These are phyloP conservation scores for Ceratocystiopsis minuta DNA, from an alignment of 2,329 filamentous ascomycete species.

Conservation along the genomic window DNA sequence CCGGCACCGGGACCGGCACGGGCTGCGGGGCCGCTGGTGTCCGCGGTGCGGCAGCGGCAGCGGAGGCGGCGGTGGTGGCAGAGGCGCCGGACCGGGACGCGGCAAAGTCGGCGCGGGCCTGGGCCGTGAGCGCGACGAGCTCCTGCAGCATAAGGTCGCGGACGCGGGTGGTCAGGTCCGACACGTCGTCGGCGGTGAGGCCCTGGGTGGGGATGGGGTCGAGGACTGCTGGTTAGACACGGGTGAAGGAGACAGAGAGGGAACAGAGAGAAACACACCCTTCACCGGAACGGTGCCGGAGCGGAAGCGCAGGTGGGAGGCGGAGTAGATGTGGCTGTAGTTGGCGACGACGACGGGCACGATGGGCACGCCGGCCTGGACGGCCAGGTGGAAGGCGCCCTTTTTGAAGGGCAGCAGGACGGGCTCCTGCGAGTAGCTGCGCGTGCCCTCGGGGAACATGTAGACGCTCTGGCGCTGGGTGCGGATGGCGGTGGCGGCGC, in stretches of 20 bases:
- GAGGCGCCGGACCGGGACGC: not conserved
- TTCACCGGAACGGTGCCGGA: constrained; percentile 57
- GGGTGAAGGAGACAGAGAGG: not conserved
- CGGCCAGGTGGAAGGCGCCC: constrained; percentile 87
- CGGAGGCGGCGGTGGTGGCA: not conserved
- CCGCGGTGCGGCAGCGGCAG: not conserved
- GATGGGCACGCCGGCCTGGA: constrained; percentile 85
- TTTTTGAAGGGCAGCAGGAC: constrained; percentile 93
- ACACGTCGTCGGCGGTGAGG: constrained; percentile 59
- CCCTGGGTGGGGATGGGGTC: constrained; percentile 62
- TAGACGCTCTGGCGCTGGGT: constrained; percentile 56
- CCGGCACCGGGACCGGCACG: too few relatives aligned
- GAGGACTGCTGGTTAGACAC: constrained; percentile 42
- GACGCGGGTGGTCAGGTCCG: constrained; percentile 48
- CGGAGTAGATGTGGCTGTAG: constrained; percentile 54
- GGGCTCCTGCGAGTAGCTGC: constrained; percentile 71
- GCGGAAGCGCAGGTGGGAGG: constrained; percentile 46
- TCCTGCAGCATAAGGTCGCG: constrained; percentile 61
- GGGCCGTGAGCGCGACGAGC: constrained; percentile 33
- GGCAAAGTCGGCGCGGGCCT: constrained; percentile 14
- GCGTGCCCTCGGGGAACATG: constrained; percentile 84
- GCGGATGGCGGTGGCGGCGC: constrained; percentile 66
- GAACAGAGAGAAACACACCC: constrained; percentile 28
- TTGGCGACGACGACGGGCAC: constrained; percentile 71
- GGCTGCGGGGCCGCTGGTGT: too few relatives aligned